Conservation (phyloP, 2,329 filamentous ascomycete genomes). For the Boeremia lycopersici region DNA sequence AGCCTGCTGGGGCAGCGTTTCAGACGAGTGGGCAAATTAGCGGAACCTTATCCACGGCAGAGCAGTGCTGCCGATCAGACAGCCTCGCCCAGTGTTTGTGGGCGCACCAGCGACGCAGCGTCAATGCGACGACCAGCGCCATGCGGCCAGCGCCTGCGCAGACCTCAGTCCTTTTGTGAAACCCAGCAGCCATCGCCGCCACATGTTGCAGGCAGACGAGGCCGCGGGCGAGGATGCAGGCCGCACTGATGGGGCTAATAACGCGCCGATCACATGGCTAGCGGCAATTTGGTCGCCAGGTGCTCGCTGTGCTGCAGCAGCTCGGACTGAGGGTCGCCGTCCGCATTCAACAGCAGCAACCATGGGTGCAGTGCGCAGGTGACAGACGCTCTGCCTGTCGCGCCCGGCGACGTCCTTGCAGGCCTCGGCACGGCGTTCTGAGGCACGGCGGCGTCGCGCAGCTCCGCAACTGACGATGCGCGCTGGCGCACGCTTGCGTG, state of each 20-base stretch:
- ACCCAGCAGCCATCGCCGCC: neutral
- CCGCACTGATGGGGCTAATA: slow-evolving; percentile 14
- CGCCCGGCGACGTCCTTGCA: neutral
- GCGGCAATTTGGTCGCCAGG: slow-evolving; percentile 15
- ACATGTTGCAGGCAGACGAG: neutral
- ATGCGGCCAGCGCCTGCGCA: neutral
- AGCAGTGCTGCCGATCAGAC: neutral
- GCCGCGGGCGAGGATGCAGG: slow-evolving; percentile 5
- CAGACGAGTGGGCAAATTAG: slow-evolving; percentile 6
- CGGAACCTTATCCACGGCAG: slow-evolving; percentile 1
- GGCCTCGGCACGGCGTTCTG: neutral
- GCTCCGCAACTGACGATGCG: neutral
- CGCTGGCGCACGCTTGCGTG: slow-evolving; percentile 8
- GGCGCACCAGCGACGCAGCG: neutral
- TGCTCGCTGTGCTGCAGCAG: slow-evolving; percentile 5
- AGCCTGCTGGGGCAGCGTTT: slow-evolving; percentile 8
- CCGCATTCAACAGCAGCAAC: neutral
- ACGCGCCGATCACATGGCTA: slow-evolving; percentile 20
- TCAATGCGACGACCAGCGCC: neutral
- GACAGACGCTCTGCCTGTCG: neutral
- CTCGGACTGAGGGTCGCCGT: neutral
- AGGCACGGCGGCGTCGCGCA: neutral
- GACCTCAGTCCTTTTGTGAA: neutral
- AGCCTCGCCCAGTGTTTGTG: neutral
- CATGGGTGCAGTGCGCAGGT: neutral